Conservation (phyloP, 1,284 basidiomycete genomes). For the Tylopilus orsonianus region DNA sequence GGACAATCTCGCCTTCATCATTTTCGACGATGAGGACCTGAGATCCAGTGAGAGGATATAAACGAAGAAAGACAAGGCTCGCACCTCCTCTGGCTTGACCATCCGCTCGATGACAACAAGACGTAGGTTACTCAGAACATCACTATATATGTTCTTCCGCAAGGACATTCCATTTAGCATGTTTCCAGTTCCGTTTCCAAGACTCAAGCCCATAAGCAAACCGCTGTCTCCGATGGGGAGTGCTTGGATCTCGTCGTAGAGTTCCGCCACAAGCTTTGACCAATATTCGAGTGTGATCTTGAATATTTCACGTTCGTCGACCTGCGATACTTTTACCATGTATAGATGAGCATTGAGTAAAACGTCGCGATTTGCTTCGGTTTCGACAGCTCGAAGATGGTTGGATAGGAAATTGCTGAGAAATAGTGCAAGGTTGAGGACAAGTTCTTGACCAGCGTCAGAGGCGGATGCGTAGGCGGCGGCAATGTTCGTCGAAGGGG, state of each 20-base stretch:
- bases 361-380: slow-evolving; percentile 88
- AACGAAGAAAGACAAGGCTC: slow-evolving; percentile 25
- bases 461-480: slow-evolving; percentile 89
- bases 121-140: slow-evolving; percentile 92
- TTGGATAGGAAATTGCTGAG: slow-evolving; percentile 93
- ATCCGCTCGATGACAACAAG: slow-evolving; percentile 98
- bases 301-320: slow-evolving; percentile 98
- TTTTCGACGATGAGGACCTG: slow-evolving; percentile 98
- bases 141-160: slow-evolving; percentile 93
- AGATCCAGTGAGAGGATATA: slow-evolving; percentile 8
- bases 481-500: slow-evolving; percentile 94
- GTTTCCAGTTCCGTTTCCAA: slow-evolving; percentile 63
- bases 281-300: slow-evolving; percentile 99
- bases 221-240: slow-evolving; percentile 93
- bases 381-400: slow-evolving; percentile 92
- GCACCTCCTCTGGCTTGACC: slow-evolving; percentile 99
- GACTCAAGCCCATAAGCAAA: slow-evolving; percentile 88
- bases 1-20: slow-evolving; percentile 98
- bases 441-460: slow-evolving; percentile 95
- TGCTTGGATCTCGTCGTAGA: slow-evolving; percentile 97
- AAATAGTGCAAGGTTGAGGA: slow-evolving; percentile 96
- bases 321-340: slow-evolving; percentile 98
- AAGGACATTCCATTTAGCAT: slow-evolving; percentile 78
- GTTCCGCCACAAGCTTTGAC: slow-evolving; percentile 95
- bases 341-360: slow-evolving; percentile 96